Evolutionary conservation across 2,329 filamentous ascomycete genomes (phyloP).

Genomic region (Didymella exigua): DNA sequence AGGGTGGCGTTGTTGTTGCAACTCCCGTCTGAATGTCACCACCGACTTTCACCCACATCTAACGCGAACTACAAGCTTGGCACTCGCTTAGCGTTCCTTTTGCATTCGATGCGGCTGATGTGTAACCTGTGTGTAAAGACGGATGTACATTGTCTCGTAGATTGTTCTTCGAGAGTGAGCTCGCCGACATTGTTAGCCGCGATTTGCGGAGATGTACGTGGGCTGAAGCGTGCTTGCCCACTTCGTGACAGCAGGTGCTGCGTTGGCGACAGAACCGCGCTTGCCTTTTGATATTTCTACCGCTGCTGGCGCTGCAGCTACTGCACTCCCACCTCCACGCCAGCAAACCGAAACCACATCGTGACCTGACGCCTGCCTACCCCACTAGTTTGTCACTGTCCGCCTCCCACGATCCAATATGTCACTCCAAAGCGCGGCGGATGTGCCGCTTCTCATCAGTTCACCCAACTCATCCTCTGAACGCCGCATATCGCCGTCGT

Average conservation of each 20-base stretch:
- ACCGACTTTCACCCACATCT: conserved; percentile 24
- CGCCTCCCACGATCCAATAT: conserved; percentile 24
- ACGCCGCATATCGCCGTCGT: conserved; percentile 88
- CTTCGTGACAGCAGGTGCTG: conserved; percentile 3
- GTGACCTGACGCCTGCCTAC: conserved; percentile 15
- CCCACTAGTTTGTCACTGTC: conserved; percentile 18
- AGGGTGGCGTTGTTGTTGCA: not conserved
- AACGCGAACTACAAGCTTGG: conserved; percentile 22
- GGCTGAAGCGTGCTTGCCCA: not conserved
- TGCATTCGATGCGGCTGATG: conserved; percentile 2
- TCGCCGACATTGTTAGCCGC: not conserved
- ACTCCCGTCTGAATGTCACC: conserved; percentile 11
- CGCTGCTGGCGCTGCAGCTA: conserved; percentile 16
- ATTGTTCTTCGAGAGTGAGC: not conserved
- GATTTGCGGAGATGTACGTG: not conserved
- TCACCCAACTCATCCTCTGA: conserved; percentile 83
- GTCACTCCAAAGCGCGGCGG: conserved; percentile 61
- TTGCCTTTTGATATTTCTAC: conserved; percentile 7
- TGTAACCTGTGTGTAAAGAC: not conserved
- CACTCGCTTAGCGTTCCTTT: conserved; percentile 28
- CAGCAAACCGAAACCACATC: conserved; percentile 11
- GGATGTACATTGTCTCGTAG: not conserved
- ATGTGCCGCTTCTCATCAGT: conserved; percentile 75
- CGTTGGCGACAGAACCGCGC: conserved; percentile 7
- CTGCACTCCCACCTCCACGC: conserved; percentile 16